Evolutionary conservation across 1,284 basidiomycete species (phyloP).

Genomic region (Ustilago cynodontis): DNA sequence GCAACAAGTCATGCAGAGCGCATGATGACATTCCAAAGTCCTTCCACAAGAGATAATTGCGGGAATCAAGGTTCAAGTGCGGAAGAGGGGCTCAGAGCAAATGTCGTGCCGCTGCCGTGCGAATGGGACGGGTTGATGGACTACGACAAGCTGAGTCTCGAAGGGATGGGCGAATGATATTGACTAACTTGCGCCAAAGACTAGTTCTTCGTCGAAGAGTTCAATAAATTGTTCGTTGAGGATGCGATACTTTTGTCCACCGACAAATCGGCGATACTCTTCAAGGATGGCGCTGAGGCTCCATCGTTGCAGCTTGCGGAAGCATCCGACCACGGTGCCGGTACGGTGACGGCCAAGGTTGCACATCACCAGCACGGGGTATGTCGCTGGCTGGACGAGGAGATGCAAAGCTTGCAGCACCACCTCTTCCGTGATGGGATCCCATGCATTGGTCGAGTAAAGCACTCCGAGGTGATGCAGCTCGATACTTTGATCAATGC

Average conservation of each 20-base stretch:
- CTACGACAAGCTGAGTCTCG: too few species aligned
- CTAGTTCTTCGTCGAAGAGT: slow-evolving; percentile 74
- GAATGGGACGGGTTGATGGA: too few species aligned
- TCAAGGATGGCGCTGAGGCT: slow-evolving; percentile 73
- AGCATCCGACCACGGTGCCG: slow-evolving; percentile 73
- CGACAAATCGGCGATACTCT: slow-evolving; percentile 73
- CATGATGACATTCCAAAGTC: too few species aligned
- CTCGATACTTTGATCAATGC: slow-evolving; percentile 67
- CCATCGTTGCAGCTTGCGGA: slow-evolving; percentile 72
- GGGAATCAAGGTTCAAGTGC: too few species aligned
- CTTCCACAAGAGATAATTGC: too few species aligned
- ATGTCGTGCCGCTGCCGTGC: too few species aligned
- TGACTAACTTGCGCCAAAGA: slow-evolving; percentile 72
- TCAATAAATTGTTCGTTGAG: slow-evolving; percentile 75
- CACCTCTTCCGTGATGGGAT: slow-evolving; percentile 73
- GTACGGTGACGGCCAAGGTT: slow-evolving; percentile 74
- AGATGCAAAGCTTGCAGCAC: slow-evolving; percentile 73
- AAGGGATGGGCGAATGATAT: too few species aligned
- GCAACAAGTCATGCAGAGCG: too few species aligned
- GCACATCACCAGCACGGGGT: slow-evolving; percentile 74
- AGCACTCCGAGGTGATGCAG: slow-evolving; percentile 71
- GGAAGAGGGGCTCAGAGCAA: too few species aligned
- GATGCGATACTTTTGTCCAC: slow-evolving; percentile 73
- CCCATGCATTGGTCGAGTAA: slow-evolving; percentile 71
- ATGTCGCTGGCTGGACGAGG: slow-evolving; percentile 72